Base-by-base conservation (phyloP, 305 asterid species). In the Withania somnifera region DNA sequence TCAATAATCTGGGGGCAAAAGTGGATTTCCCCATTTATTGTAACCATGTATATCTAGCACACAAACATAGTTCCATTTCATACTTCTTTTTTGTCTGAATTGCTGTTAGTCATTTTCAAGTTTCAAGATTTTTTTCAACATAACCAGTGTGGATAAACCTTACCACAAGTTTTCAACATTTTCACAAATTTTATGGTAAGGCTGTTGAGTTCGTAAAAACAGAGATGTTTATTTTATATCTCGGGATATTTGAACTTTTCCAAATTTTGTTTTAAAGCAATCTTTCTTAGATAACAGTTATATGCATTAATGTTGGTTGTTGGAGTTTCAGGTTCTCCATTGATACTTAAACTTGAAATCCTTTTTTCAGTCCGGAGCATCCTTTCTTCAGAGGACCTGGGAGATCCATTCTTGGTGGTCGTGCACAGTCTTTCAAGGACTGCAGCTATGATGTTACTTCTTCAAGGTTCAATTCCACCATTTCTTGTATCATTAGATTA, bases 331-430 rank as follows among this genome's bases (percentile, higher is more conserved):
- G 79, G 60, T 47, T 73, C 40, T 73, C 79, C 45, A 22, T 47
- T 73, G 60, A 73, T 73, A 9, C 79, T 14, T 45, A 6, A 71
- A 24, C 60, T 47, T 73, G 60, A 73, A 73, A 47, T 73, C 42
- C 36, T 61, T 84, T 61, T 85, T 89, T 34, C 88, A 94, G 97
- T 89, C 98, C 97, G 15, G 97, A 93, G 89, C 94, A 89, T 86
- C 94, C 94, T 82, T 63, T 88, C 84, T 92, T 90, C 80, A 95
- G 90, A 80, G 95, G 94, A 81, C 97, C 88, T 78, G 94, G 97
- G 60, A 88, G 97, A 86, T 94, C 98, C 79, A 86, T 94, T 93
- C 98, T 93, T 88, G 96, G 98, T 81, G 95, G 88, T 78, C 88
- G 87, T 82, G 88, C 86, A 83, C 89, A 86, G 87, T 87, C 91